Evolutionary conservation across 73 alveolate genomes (phyloP).

Genomic region (Diophrys sp.): DNA sequence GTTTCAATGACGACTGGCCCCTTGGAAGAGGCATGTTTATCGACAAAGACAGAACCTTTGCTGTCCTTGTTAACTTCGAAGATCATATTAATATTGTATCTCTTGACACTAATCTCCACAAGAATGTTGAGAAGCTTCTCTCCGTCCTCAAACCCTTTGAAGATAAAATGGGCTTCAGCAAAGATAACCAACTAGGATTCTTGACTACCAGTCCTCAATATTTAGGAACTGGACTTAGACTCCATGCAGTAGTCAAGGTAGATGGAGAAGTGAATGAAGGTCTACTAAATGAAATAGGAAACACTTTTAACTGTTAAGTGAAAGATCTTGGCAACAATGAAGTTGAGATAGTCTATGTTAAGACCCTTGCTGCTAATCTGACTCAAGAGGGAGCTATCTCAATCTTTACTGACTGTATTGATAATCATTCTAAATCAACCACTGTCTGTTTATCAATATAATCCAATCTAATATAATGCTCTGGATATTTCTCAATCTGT

Average conservation of each 20-base stretch:
- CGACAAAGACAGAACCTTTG: conserved; percentile 37
- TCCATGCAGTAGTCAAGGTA: conserved; percentile 10
- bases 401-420: not conserved
- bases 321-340: not conserved
- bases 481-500: not conserved
- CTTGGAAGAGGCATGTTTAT: conserved; percentile 60
- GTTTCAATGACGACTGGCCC: conserved; percentile 71
- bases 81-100: conserved; percentile 51
- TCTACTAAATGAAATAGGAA: not conserved
- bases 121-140: not conserved
- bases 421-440: too few species aligned
- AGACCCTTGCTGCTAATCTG: not conserved
- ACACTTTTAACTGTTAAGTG: not conserved
- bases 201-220: conserved; percentile 44
- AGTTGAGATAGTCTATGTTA: not conserved
- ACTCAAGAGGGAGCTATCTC: not conserved
- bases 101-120: conserved; percentile 14
- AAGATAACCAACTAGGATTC: conserved; percentile 50
- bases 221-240: conserved; percentile 50
- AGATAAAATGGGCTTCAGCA: conserved; percentile 54
- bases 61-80: conserved; percentile 52
- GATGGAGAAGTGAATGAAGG: not conserved
- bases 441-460: too few species aligned
- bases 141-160: conserved; percentile 23
- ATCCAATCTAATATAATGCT: not conserved